These are phyloP conservation scores for Penicillium sp. DNA, from an alignment of 2,329 filamentous ascomycete genomes.

Conservation along the genomic window DNA sequence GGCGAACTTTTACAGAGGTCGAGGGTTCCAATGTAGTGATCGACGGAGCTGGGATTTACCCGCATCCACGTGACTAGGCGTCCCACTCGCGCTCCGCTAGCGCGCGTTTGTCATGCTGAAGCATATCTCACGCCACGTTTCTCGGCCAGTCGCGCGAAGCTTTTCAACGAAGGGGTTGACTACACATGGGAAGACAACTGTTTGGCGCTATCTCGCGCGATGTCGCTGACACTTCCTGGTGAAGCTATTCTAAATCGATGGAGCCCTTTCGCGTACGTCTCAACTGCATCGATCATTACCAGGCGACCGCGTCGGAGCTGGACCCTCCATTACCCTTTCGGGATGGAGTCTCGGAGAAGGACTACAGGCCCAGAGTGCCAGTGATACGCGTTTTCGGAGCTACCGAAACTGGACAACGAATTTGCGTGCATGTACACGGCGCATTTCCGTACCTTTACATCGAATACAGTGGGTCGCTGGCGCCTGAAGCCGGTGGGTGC, in stretches of 20 bases:
- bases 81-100: slow-evolving; percentile 12
- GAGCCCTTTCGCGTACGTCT: slow-evolving; percentile 85
- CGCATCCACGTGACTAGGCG: slow-evolving; percentile 34
- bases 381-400: slow-evolving; percentile 89
- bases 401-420: slow-evolving; percentile 92
- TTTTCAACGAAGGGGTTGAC: background rate
- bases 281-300: slow-evolving; percentile 96
- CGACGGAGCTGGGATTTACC: slow-evolving; percentile 9
- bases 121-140: slow-evolving; percentile 7
- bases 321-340: slow-evolving; percentile 76
- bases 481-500: slow-evolving; percentile 65
- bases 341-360: slow-evolving; percentile 59
- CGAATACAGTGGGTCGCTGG: slow-evolving; percentile 73
- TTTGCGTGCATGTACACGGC: slow-evolving; percentile 93
- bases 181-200: background rate
- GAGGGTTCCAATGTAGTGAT: background rate
- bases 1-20: background rate
- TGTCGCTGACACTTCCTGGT: slow-evolving; percentile 28
- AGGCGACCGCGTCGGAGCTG: slow-evolving; percentile 73
- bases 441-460: slow-evolving; percentile 96
- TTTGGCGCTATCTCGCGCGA: slow-evolving; percentile 15
- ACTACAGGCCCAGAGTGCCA: slow-evolving; percentile 73
- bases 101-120: slow-evolving; percentile 19
- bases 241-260: slow-evolving; percentile 48
- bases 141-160: slow-evolving; percentile 3